Conservation (phyloP, 2,329 filamentous ascomycete species). For the Cytospora mali region DNA sequence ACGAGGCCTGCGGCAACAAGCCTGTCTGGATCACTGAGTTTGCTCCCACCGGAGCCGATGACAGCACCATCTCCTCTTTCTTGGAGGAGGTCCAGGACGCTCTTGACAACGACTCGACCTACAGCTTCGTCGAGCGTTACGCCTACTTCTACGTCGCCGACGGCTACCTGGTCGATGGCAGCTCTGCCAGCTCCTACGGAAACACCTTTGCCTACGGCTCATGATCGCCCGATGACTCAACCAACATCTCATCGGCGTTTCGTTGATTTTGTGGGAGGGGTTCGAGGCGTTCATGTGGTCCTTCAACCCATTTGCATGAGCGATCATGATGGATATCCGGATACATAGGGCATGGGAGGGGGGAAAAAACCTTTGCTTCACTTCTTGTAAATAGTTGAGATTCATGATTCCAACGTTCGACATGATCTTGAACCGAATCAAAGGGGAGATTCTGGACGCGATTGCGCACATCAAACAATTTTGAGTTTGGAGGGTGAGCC, state of each 20-base stretch:
- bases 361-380: slow-evolving; percentile 10
- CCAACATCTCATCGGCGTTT: slow-evolving; percentile 9
- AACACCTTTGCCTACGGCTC: slow-evolving; percentile 49
- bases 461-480: background rate
- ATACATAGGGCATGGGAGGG: slow-evolving; percentile 11
- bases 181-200: slow-evolving; percentile 50
- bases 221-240: slow-evolving; percentile 28
- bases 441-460: background rate
- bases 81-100: slow-evolving; percentile 50
- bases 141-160: slow-evolving; percentile 58
- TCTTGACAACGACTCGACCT: slow-evolving; percentile 49
- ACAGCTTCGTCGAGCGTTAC: slow-evolving; percentile 56
- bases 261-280: slow-evolving; percentile 27
- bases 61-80: slow-evolving; percentile 48
- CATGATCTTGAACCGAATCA: background rate
- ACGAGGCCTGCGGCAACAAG: slow-evolving; percentile 49
- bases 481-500: background rate
- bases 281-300: slow-evolving; percentile 14
- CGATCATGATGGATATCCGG: background rate
- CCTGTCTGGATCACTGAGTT: slow-evolving; percentile 69
- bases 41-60: slow-evolving; percentile 51
- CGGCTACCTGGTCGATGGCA: slow-evolving; percentile 45
- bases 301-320: slow-evolving; percentile 3
- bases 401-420: background rate
- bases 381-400: slow-evolving; percentile 21